Evolutionary conservation across 2,329 filamentous ascomycete genomes (phyloP), one percentile per base, ranked within the genome.

Genomic region (Zymoseptoria brevis): DNA sequence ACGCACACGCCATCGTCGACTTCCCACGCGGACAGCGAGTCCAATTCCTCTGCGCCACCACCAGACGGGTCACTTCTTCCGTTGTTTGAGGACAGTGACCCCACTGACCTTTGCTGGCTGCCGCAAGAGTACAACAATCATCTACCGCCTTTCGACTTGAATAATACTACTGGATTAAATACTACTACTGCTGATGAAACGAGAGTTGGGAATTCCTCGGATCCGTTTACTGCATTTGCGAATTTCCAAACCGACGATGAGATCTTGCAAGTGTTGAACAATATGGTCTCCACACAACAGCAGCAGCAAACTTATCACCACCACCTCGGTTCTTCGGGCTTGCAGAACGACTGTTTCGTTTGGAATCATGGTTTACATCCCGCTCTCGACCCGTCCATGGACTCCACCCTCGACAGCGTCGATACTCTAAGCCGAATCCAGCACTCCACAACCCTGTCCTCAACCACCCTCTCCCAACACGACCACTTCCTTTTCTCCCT

Each of bases 131-230:
- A 41, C 8, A 54, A 53, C 21, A 54, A 53, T 19, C 53, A 57
- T 53, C 55, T 60, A 55, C 50, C 56, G 60, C 50, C 51, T 35
- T 60, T 57, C 56, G 53, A 62, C 45, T 24, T 56, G 50, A 19
- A 51, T 8, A 56, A 13, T 16, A 45, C 35, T 45, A 45, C 35
- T 45, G 35, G 35, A 45, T 16, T 45, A 6, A 45, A 45, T 6
- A 45, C 53, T 29, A 51, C 53, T 24, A 45, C 26, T 26, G 19
- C 53, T 22, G 24, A n/a, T 26, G 50, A n/a, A 22, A 56, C 53
- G 54, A 24, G 13, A 6, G 4, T 8, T 29, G 35, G n/a, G 5
- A 13, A 4, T 9, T 41, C 11, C 35, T 41, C 35, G 35, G 35
- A 45, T 45, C 35, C 35, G 1, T 45, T 45, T 4, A 45, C 35